Evolutionary conservation across 352 stramenopile genomes (phyloP).

Genomic region (Globisporangium nagaii): DNA sequence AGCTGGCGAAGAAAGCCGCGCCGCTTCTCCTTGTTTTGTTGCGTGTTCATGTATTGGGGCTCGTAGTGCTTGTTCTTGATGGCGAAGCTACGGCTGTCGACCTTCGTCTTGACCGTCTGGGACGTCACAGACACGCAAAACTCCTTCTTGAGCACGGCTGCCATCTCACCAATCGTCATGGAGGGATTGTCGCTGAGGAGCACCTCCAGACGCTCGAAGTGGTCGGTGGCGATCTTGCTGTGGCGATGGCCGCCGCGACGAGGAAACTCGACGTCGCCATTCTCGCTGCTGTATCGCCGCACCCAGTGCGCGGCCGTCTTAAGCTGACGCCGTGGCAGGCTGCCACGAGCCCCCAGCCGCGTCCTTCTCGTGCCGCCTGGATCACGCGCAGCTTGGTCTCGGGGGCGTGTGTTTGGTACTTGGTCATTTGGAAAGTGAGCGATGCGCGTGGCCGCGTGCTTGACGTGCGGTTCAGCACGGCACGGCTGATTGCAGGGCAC

Average conservation of each 20-base stretch:
- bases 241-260: not conserved
- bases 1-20: not conserved
- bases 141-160: not conserved
- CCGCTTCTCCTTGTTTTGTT: not conserved
- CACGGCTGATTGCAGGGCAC: not conserved
- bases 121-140: not conserved
- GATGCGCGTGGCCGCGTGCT: not conserved
- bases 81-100: not conserved
- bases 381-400: not conserved
- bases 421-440: not conserved
- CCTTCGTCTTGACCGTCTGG: too few species aligned
- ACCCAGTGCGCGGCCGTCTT: not conserved
- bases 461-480: not conserved
- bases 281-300: not conserved
- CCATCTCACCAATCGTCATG: not conserved
- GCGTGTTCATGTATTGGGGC: too few species aligned
- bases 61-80: too few species aligned
- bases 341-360: not conserved
- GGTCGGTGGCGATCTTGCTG: not conserved
- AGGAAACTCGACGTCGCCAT: not conserved
- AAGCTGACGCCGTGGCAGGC: not conserved
- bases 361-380: not conserved
- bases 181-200: not conserved
- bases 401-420: not conserved
- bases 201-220: not conserved